Percentiles rank a stretch among this genome's conserved stretches.
Evolutionary conservation across 1,284 basidiomycete genomes (phyloP).

Genomic region (Moniliella sp.): DNA sequence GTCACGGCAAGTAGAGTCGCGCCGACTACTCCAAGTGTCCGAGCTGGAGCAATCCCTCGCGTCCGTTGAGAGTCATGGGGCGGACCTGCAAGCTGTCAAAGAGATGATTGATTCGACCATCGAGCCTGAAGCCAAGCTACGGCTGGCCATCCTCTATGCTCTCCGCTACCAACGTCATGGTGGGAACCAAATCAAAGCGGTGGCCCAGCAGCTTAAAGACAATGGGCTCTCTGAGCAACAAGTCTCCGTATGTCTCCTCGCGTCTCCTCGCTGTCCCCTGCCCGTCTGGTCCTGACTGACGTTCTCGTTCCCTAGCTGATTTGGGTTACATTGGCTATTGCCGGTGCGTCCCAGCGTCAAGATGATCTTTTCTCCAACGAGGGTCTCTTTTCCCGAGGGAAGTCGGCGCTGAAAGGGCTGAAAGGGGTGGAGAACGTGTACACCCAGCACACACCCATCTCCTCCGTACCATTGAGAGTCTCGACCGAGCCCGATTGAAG

Average conservation of each 20-base stretch:
- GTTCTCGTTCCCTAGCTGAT: conserved; percentile 53
- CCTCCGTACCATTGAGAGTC: conserved; percentile 67
- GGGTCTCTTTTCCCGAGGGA: conserved; percentile 80
- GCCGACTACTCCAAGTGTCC: conserved; percentile 55
- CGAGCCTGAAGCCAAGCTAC: conserved; percentile 59
- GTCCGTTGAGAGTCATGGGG: conserved; percentile 55
- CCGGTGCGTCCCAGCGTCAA: conserved; percentile 83
- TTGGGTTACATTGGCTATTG: conserved; percentile 74
- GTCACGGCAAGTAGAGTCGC: conserved; percentile 63
- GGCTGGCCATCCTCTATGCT: conserved; percentile 79
- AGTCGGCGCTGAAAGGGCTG: conserved; percentile 77
- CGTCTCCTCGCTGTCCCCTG: too few relatives aligned
- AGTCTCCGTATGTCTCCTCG: conserved; percentile 49
- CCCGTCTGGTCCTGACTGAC: too few relatives aligned
- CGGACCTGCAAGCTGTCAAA: conserved; percentile 51
- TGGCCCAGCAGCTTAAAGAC: conserved; percentile 59
- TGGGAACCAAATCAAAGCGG: conserved; percentile 55
- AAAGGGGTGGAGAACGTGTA: conserved; percentile 99
- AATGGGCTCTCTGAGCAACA: conserved; percentile 67
- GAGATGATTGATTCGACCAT: conserved; percentile 41
- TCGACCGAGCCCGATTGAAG: conserved; percentile 64
- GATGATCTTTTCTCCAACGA: conserved; percentile 93
- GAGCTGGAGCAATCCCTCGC: conserved; percentile 93
- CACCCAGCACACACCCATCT: conserved; percentile 91
- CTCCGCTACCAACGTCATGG: conserved; percentile 83